These are phyloP conservation scores for Drechslerella coelobrocha DNA, from an alignment of 2,329 filamentous ascomycete genomes.

Conservation along the genomic window DNA sequence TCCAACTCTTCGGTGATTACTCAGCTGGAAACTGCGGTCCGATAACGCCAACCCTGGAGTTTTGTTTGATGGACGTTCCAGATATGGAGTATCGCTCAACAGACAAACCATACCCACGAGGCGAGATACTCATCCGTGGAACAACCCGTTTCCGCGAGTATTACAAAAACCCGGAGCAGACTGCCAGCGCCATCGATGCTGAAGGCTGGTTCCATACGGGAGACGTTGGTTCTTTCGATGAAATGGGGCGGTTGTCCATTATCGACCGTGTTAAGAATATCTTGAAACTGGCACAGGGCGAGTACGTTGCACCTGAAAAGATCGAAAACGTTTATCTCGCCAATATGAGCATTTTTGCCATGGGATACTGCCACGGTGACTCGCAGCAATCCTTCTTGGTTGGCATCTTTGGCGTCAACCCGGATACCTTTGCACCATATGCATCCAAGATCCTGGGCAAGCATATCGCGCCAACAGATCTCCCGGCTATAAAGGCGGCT, in stretches of 20 bases:
- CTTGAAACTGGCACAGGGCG: conserved; percentile 95
- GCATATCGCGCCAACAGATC: conserved; percentile 69
- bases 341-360: conserved; percentile 76
- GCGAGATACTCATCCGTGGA: conserved; percentile 84
- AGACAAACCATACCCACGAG: conserved; percentile 87
- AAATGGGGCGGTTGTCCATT: conserved; percentile 84
- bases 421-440: conserved; percentile 80
- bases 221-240: conserved; percentile 86
- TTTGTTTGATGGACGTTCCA: conserved; percentile 83
- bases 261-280: conserved; percentile 98
- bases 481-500: conserved; percentile 71
- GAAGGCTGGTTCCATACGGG: conserved; percentile 98
- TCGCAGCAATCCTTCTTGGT: conserved; percentile 81
- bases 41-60: conserved; percentile 71
- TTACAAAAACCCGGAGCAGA: conserved; percentile 88
- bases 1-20: conserved; percentile 75
- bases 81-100: conserved; percentile 91
- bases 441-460: conserved; percentile 77
- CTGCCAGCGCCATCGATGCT: conserved; percentile 76
- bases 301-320: conserved; percentile 96
- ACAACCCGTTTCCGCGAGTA: conserved; percentile 84
- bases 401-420: conserved; percentile 85
- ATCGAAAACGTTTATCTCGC: conserved; percentile 94
- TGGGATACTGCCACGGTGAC: conserved; percentile 88
- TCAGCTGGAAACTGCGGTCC: conserved; percentile 81